These are phyloP conservation scores for Colletotrichum cordylinicola DNA, from an alignment of 2,329 filamentous ascomycete genomes.

Conservation along the genomic window DNA sequence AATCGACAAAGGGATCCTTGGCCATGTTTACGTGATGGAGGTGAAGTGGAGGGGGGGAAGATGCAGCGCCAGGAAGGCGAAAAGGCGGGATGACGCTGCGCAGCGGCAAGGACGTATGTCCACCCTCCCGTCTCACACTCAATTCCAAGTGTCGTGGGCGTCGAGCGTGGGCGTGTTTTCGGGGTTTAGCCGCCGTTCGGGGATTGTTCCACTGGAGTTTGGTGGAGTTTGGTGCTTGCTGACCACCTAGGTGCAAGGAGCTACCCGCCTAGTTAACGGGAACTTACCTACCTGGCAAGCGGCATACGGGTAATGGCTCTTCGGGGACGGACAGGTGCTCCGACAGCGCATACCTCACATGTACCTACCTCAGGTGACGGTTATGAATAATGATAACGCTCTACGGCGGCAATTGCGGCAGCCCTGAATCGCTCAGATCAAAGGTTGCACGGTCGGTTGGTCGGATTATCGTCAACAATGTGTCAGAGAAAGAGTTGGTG, in stretches of 20 bases:
- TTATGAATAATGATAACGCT: not conserved
- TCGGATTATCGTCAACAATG: not conserved
- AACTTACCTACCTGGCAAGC: not conserved
- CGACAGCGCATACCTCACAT: not conserved
- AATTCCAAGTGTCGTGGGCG: not conserved
- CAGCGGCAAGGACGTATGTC: not conserved
- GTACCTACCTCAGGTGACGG: not conserved
- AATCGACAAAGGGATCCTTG: slow-evolving; percentile 1
- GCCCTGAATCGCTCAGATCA: not conserved
- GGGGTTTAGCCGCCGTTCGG: slow-evolving; percentile 17
- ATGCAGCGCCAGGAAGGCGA: not conserved
- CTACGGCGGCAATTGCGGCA: not conserved
- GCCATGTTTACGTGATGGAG: slow-evolving; percentile 6
- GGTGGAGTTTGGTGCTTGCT: not conserved
- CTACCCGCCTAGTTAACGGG: not conserved
- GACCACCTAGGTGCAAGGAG: not conserved
- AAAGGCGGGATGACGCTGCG: slow-evolving; percentile 9
- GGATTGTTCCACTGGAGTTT: not conserved
- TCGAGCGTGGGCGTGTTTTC: slow-evolving; percentile 2
- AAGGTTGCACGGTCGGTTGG: not conserved
- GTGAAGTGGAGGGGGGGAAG: not conserved
- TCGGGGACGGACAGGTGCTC: not conserved
- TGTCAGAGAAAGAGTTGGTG: not conserved
- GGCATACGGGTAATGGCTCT: not conserved
- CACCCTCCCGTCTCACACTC: not conserved